phyloP scores from a whole-genome alignment of 2,329 filamentous ascomycete species.

The Neopestalotiopsis sp. region DNA sequence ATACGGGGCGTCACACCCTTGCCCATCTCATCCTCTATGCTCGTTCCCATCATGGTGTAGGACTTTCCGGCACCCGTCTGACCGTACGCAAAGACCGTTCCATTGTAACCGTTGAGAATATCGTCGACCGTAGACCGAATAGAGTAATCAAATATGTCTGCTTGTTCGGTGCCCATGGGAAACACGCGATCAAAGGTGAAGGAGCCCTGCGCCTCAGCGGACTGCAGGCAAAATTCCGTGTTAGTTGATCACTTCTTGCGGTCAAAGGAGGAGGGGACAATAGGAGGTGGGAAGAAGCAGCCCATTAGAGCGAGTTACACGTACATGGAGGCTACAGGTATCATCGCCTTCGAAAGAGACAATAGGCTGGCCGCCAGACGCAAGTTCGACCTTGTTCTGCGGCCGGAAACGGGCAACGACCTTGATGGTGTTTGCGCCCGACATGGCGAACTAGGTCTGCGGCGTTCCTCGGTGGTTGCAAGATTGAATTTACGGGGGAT shows the following conservation, averaged over 20 bases:
- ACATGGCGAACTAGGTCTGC: constrained; percentile 49
- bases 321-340: constrained; percentile 84
- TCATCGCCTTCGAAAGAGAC: constrained; percentile 88
- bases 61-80: constrained; percentile 99
- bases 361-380: constrained; percentile 88
- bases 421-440: constrained; percentile 72
- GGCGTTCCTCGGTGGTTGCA: constrained; percentile 32
- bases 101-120: constrained; percentile 98
- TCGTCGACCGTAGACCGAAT: constrained; percentile 96
- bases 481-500: background rate
- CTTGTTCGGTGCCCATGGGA: constrained; percentile 88
- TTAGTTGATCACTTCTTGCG: constrained; percentile 31
- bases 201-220: constrained; percentile 78
- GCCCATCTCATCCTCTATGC: constrained; percentile 87
- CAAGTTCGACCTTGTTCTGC: constrained; percentile 93
- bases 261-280: background rate
- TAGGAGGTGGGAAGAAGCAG: constrained; percentile 18
- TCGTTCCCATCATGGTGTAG: constrained; percentile 97
- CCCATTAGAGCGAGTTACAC: constrained; percentile 37
- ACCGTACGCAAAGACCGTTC: constrained; percentile 97
- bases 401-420: constrained; percentile 98
- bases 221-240: constrained; percentile 56
- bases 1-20: constrained; percentile 97
- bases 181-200: constrained; percentile 99
- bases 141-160: constrained; percentile 97